Conservation (phyloP, 495 filamentous ascomycete species). For the Neurospora terricola region DNA sequence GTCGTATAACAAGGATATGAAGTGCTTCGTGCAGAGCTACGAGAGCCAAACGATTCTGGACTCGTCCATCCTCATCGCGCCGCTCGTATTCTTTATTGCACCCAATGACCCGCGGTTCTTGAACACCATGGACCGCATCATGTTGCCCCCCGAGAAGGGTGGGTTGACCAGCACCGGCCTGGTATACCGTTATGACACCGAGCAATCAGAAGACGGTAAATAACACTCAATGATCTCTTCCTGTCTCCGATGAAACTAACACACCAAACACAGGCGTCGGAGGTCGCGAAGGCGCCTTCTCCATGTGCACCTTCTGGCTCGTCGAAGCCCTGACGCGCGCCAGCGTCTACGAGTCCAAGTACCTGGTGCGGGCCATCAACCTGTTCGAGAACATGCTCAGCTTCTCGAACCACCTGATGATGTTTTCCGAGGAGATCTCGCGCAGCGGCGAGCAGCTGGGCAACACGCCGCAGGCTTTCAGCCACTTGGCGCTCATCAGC, state of each 20-base stretch:
- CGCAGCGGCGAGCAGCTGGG: constrained; percentile 59
- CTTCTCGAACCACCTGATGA: constrained; percentile 62
- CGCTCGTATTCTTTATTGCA: constrained; percentile 64
- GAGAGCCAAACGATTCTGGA: constrained; percentile 57
- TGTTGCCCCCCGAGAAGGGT: constrained; percentile 58
- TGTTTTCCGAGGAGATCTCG: constrained; percentile 70
- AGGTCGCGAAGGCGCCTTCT: constrained; percentile 64
- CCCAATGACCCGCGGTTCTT: constrained; percentile 64
- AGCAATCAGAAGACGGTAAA: constrained; percentile 55
- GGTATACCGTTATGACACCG: constrained; percentile 61
- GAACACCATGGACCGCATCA: constrained; percentile 56
- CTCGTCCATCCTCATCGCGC: constrained; percentile 60
- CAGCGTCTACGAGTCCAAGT: constrained; percentile 52
- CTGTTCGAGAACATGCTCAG: constrained; percentile 65
- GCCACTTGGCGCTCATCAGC: constrained; percentile 59
- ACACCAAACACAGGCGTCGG: constrained; percentile 47
- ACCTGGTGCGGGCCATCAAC: constrained; percentile 51
- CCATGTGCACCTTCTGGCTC: constrained; percentile 72
- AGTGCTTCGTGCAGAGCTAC: constrained; percentile 62
- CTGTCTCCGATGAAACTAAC: too few species aligned
- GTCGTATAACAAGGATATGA: constrained; percentile 53
- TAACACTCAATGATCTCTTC: too few species aligned
- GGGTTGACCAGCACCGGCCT: constrained; percentile 60
- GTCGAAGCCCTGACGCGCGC: constrained; percentile 66
- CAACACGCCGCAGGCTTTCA: constrained; percentile 67